Evolutionary conservation across 2,329 filamentous ascomycete species (phyloP).

Genomic region (Aspergillus neotritici): DNA sequence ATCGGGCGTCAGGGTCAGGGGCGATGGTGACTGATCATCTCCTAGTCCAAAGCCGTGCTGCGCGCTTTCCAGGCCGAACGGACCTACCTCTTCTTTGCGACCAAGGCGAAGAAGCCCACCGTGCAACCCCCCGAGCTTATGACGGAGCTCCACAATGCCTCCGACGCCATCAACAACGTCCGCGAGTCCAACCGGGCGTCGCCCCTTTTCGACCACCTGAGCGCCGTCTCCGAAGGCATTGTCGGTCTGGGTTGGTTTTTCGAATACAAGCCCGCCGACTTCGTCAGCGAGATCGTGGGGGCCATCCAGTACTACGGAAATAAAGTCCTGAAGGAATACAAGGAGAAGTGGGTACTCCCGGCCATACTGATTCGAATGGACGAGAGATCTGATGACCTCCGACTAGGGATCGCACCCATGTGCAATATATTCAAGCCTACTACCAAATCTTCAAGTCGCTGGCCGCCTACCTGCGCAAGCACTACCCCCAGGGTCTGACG

Average conservation of each 20-base stretch:
- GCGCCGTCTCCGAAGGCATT: constrained; percentile 83
- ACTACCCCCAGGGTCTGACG: constrained; percentile 70
- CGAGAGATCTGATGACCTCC: constrained; percentile 16
- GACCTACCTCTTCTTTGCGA: constrained; percentile 79
- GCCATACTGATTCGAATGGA: neutral
- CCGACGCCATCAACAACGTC: constrained; percentile 72
- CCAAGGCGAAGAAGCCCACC: constrained; percentile 88
- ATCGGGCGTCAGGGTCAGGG: no score
- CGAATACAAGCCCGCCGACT: constrained; percentile 74
- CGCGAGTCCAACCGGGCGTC: constrained; percentile 75
- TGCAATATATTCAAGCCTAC: constrained; percentile 89
- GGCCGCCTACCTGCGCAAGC: constrained; percentile 74
- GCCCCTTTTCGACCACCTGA: constrained; percentile 72
- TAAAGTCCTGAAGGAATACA: constrained; percentile 83
- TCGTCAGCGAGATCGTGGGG: constrained; percentile 74
- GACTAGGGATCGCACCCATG: constrained; percentile 66
- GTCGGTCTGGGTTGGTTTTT: constrained; percentile 87
- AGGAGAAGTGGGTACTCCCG: constrained; percentile 59
- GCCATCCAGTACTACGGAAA: constrained; percentile 93
- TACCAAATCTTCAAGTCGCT: constrained; percentile 85
- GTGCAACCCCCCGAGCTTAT: constrained; percentile 67
- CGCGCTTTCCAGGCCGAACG: constrained; percentile 77
- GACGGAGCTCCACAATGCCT: constrained; percentile 77
- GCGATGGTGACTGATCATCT: constrained; percentile 8
- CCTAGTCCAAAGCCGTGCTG: constrained; percentile 51